Base-by-base conservation (phyloP, 805 yeast species). In the Candida fluviatilis region DNA sequence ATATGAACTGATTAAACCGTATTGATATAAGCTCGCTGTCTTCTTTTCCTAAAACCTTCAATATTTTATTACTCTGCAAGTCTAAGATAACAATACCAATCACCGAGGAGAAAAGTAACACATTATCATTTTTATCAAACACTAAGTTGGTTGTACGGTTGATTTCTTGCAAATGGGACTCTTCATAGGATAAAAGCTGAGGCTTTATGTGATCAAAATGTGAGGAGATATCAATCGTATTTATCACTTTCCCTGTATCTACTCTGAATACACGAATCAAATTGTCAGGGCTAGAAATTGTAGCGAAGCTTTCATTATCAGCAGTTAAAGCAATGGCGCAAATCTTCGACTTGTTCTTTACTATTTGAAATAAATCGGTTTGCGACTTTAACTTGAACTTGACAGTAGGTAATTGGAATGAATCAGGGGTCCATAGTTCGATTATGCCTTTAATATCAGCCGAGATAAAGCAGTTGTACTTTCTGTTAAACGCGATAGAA, bases 331-430 rank as follows among this genome's bases (percentile, higher is more conserved):
- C 31, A 4, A 64, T 27, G 2, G 45, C 24, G 4, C 47, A 28
- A 2, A 60, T 57, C 1, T 39, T 31, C 2, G 59, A 40, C 39
- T 65, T 66, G 16, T 42, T 34, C 39, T 66, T 68, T 15, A 43
- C 50, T 33, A 67, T 46, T 13, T 59, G 62, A 41, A 63, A 48
- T 33, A 55, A 45, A 41, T 67, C 66, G 0, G 76, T 71, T 30
- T 58, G 50, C 23, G 69, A 54, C 43, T 71, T 71, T 43, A 50
- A 46, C 26, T 55, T 54, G 49, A 66, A 71, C 13, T 34, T 21
- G 13, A 49, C 39, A 12, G 12, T 36, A 13, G 5, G 36, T 11
- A 49, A 52, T 11, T 34, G 34, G 40, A 27, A 29, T 14, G 27
- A 14, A 3, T 35, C 35, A 3, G 51, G 46, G 5, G 27, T 28